Evolutionary conservation across 768 basidiomycete genomes (phyloP).

Genomic region (Lentinula sp.): DNA sequence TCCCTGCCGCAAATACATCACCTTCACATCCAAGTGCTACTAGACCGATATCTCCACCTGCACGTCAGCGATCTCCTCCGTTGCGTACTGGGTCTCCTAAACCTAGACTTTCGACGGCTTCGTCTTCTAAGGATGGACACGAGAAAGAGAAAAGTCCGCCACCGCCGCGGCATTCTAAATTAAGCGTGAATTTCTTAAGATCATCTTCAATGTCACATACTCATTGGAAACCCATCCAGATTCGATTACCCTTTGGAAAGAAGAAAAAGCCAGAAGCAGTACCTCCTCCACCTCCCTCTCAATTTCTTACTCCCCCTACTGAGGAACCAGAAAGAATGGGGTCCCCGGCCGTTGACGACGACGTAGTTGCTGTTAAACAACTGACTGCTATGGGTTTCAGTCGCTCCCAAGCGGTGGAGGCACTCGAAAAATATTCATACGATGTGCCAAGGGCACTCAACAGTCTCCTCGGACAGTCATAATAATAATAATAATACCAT

Average conservation of each 20-base stretch:
- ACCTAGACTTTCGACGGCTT: constrained; percentile 52
- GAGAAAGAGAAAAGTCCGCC: constrained; percentile 54
- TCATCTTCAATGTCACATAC: constrained; percentile 3
- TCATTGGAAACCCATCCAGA: constrained; percentile 29
- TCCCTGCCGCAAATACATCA: constrained; percentile 26
- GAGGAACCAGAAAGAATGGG: constrained; percentile 34
- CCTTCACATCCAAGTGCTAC: constrained; percentile 23
- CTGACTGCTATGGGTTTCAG: constrained; percentile 90
- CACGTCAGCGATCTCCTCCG: constrained; percentile 38
- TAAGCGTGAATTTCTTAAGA: constrained; percentile 55
- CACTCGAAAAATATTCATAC: constrained; percentile 81
- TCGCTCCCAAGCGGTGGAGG: constrained; percentile 71
- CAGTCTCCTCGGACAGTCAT: constrained; percentile 46
- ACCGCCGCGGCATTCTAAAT: constrained; percentile 60
- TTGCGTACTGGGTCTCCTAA: constrained; percentile 39
- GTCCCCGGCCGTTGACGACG: constrained; percentile 60
- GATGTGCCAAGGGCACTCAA: constrained; percentile 77
- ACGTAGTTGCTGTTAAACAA: constrained; percentile 72
- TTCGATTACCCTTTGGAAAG: constrained; percentile 75
- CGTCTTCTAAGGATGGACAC: constrained; percentile 51
- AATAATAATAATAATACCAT: not conserved
- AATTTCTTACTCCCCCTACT: constrained; percentile 33
- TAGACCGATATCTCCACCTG: constrained; percentile 34
- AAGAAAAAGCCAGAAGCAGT: constrained; percentile 59
- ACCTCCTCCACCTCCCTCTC: constrained; percentile 33